These are phyloP conservation scores for Elongisporangium undulatum DNA, from an alignment of 352 stramenopile genomes.

Conservation along the genomic window DNA sequence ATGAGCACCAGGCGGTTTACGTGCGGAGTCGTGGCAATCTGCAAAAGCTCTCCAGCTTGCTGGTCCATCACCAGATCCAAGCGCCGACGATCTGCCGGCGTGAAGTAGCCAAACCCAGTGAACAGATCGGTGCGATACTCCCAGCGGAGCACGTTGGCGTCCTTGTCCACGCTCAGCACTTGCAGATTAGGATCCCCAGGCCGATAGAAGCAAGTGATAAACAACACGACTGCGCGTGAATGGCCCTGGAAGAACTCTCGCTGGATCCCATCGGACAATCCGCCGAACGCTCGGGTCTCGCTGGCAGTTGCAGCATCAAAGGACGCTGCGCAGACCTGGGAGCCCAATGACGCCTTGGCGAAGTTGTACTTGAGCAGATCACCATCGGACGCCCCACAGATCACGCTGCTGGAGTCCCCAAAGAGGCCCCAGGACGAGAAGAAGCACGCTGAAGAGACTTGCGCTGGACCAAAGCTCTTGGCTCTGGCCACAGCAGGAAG, in stretches of 20 bases:
- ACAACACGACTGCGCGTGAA: slow-evolving; percentile 19
- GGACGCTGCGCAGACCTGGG: slow-evolving; percentile 13
- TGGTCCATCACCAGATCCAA: slow-evolving; percentile 17
- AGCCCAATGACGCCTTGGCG: not conserved
- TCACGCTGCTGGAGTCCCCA: slow-evolving; percentile 11
- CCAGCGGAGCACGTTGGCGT: slow-evolving; percentile 29
- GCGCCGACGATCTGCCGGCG: slow-evolving; percentile 13
- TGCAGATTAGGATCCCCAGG: slow-evolving; percentile 5
- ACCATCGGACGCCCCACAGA: slow-evolving; percentile 24
- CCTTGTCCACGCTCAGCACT: slow-evolving; percentile 42
- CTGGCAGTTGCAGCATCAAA: slow-evolving; percentile 19
- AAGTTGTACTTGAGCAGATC: slow-evolving; percentile 35
- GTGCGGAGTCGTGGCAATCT: slow-evolving; percentile 29
- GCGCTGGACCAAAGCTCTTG: slow-evolving; percentile 3
- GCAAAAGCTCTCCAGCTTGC: slow-evolving; percentile 27
- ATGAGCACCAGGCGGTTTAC: slow-evolving; percentile 33
- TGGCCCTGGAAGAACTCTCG: slow-evolving; percentile 46
- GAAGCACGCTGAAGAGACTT: slow-evolving; percentile 12
- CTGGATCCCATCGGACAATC: slow-evolving; percentile 7
- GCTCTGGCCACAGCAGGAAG: slow-evolving; percentile 9
- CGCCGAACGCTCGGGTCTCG: slow-evolving; percentile 3
- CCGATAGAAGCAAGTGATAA: slow-evolving; percentile 20
- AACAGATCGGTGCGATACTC: slow-evolving; percentile 29
- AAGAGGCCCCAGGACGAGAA: slow-evolving; percentile 17
- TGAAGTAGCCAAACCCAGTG: slow-evolving; percentile 42